phyloP scores from a whole-genome alignment of 345 rosid species.

The Combretum micranthum region DNA sequence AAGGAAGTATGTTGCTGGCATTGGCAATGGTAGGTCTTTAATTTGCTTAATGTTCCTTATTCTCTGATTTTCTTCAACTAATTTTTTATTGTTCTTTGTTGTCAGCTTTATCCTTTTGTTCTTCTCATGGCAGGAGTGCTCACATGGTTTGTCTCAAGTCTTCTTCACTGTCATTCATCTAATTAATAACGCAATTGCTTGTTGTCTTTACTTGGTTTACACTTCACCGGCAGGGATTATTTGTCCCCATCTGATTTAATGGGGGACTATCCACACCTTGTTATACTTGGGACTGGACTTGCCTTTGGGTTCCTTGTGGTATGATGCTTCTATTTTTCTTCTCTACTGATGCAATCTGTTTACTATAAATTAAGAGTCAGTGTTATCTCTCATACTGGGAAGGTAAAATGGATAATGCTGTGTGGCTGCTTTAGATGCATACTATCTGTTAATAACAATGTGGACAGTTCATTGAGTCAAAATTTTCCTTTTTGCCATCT shows the following conservation, averaged over 20 bases:
- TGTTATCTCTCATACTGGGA: no score
- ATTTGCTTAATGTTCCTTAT: constrained; percentile 5
- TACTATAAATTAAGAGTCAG: no score
- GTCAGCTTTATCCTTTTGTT: constrained; percentile 75
- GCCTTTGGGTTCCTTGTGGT: constrained; percentile 99
- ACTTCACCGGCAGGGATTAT: constrained; percentile 50
- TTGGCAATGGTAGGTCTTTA: constrained; percentile 69
- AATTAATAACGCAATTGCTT: no score
- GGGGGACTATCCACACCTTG: constrained; percentile 77
- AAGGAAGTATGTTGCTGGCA: constrained; percentile 83
- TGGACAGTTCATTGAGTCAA: no score
- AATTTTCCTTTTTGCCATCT: no score
- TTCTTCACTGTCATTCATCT: constrained; percentile 1
- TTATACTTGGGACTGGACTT: constrained; percentile 91
- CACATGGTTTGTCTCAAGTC: constrained; percentile 46
- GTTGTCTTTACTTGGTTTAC: constrained; percentile 7
- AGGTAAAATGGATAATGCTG: no score
- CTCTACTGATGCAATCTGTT: no score
- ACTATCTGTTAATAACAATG: no score
- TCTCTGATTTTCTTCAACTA: not conserved
- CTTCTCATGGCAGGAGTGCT: constrained; percentile 77
- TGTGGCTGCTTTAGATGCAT: no score
- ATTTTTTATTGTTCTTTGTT: constrained; percentile 16
- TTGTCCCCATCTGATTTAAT: constrained; percentile 76
- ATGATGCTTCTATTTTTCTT: constrained; percentile 15